These are phyloP conservation scores for Pseudogymnoascus sp. DNA, from an alignment of 2,329 filamentous ascomycete species.

Conservation along the genomic window DNA sequence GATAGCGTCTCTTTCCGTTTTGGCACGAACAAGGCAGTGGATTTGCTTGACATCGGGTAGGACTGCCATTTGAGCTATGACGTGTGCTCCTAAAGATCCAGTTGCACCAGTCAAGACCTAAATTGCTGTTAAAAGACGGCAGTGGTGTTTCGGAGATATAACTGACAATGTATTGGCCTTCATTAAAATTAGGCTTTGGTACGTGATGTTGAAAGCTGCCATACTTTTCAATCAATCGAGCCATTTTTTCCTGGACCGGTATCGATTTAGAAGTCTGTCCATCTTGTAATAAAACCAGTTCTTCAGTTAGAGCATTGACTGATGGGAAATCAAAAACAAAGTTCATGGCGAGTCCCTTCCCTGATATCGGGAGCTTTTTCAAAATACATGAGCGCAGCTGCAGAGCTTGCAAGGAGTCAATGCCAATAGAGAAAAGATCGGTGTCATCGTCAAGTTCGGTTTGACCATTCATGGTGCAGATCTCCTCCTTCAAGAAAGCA, in stretches of 20 bases:
- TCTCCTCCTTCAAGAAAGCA: slow-evolving; percentile 19
- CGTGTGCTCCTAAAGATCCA: slow-evolving; percentile 54
- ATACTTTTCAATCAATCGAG: slow-evolving; percentile 37
- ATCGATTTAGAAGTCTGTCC: not conserved
- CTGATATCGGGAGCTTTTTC: slow-evolving; percentile 40
- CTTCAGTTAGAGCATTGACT: slow-evolving; percentile 35
- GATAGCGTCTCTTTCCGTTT: slow-evolving; percentile 25
- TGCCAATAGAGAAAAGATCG: slow-evolving; percentile 50
- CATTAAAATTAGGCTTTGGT: slow-evolving; percentile 1
- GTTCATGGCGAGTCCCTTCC: slow-evolving; percentile 41
- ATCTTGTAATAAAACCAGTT: slow-evolving; percentile 33
- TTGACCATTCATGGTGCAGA: slow-evolving; percentile 14
- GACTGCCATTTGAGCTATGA: slow-evolving; percentile 49
- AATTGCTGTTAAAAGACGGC: slow-evolving; percentile 14
- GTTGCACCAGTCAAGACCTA: slow-evolving; percentile 54
- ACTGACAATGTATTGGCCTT: slow-evolving; percentile 17
- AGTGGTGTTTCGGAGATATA: not conserved
- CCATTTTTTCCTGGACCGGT: slow-evolving; percentile 32
- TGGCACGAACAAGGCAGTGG: slow-evolving; percentile 42
- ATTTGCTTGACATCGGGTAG: slow-evolving; percentile 45
- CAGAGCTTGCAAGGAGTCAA: slow-evolving; percentile 52
- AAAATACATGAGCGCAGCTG: slow-evolving; percentile 45
- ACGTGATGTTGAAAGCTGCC: slow-evolving; percentile 29
- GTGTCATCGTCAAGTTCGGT: slow-evolving; percentile 28
- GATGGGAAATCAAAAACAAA: slow-evolving; percentile 51